Base-by-base conservation (phyloP, 2,329 filamentous ascomycete genomes). In the Aspergillus sp. region DNA sequence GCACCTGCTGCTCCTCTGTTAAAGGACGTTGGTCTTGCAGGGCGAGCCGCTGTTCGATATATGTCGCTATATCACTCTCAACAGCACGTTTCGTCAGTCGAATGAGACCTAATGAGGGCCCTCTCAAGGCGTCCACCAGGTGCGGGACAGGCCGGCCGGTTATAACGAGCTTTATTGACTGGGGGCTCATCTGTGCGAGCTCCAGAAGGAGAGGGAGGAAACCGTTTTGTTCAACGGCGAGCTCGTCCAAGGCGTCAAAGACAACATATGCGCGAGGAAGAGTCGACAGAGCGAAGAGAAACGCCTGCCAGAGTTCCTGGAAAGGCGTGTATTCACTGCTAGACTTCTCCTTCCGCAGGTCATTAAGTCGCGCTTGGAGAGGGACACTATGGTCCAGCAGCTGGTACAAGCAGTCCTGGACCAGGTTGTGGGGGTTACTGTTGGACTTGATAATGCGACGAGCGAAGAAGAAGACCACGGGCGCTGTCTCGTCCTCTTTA, bases 171-270 rank as follows among this genome's bases (percentile, higher is more conserved):
- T 80, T 82, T 56, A 79, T 64, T 7, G 61, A 65, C 0, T 46
- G 52, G 1, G 76, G 70, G 3, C 58, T 62, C 63, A 65, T 68
- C 5, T 66, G 58, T 0, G 72, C 74, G 0, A 81, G 64, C 0
- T 59, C 52, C 2, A 66, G 63, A 0, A 81, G 66, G 1, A 62
- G 49, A 3, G 68, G 47, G 2, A 80, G 57, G 31, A 80, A 78
- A 0, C 58, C 39, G 3, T 73, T 70, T 15, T 76, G 64, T 0
- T 66, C 73, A 8, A n/a, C 64, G 40, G 79, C 75, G 73, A 82
- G 80, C 63, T 82, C 79, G 57, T 82, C 80, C 2, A 82, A 67
- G 0, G 78, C 78, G 58, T 81, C 79, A 0, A 70, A 68, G 2
- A 82, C 67, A 35, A 73, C 76, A 51, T 75, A 80, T 0, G 70